Conservation (phyloP, 2,329 filamentous ascomycete genomes). For the Aspergillus piperis region DNA sequence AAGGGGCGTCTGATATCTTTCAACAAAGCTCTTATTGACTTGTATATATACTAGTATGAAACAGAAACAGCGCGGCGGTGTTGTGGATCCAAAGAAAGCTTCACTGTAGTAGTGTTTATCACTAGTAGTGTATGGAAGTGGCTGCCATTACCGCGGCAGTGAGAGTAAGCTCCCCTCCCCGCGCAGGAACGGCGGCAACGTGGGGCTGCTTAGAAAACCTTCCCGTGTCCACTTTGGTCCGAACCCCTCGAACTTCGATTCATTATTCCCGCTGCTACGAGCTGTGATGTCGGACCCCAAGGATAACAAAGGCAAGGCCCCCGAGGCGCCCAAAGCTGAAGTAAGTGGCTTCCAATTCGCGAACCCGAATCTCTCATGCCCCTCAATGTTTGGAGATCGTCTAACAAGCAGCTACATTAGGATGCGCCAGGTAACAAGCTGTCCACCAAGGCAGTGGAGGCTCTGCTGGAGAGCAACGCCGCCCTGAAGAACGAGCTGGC, state of each 20-base stretch:
- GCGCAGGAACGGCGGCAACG: constrained; percentile 21
- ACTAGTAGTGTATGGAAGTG: neutral
- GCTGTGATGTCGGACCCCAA: constrained; percentile 38
- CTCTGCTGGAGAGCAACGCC: constrained; percentile 53
- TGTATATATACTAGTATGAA: neutral
- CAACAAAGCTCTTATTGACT: neutral
- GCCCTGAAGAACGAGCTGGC: constrained; percentile 73
- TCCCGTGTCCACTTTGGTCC: constrained; percentile 20
- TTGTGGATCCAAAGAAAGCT: no score
- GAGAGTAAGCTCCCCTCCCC: neutral
- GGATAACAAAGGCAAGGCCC: constrained; percentile 36
- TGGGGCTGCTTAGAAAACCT: constrained; percentile 31
- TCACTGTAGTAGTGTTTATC: neutral
- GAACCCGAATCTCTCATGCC: neutral
- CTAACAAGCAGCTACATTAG: constrained; percentile 26
- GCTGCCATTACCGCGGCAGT: neutral
- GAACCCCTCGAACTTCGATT: constrained; percentile 13
- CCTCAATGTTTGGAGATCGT: neutral
- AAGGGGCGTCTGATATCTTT: constrained; percentile 3
- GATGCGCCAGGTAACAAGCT: constrained; percentile 34
- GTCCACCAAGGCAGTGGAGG: constrained; percentile 40
- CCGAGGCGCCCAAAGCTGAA: constrained; percentile 23
- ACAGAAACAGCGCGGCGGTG: no score
- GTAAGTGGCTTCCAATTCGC: constrained; percentile 1
- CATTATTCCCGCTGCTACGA: constrained; percentile 6